phyloP scores from a whole-genome alignment of 2,329 filamentous ascomycete species.

The Colletotrichum sp. region DNA sequence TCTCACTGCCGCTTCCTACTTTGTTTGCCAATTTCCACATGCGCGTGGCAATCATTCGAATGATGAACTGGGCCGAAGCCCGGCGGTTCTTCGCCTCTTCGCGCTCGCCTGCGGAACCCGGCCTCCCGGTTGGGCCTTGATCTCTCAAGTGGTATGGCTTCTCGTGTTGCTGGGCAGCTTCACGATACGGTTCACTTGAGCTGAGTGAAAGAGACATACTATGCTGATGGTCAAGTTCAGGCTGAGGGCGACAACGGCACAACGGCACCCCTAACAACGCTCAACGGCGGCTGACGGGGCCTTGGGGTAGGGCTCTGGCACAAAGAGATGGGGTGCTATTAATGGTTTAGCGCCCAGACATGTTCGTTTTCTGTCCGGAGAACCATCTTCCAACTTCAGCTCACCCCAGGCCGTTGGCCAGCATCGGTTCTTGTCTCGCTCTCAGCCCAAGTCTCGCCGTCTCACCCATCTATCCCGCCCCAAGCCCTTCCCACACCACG shows the following conservation, averaged over 20 bases:
- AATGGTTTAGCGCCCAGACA: background rate
- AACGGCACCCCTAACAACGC: background rate
- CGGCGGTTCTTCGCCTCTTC: background rate
- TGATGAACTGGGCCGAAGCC: background rate
- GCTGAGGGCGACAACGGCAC: background rate
- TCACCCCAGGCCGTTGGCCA: background rate
- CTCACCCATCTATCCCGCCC: background rate
- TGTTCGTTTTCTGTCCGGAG: background rate
- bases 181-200: background rate
- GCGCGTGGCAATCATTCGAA: background rate
- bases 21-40: constrained; percentile 9
- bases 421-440: background rate
- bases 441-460: background rate
- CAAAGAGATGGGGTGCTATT: background rate
- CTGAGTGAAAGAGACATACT: background rate
- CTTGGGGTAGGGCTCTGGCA: background rate
- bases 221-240: background rate
- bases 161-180: background rate
- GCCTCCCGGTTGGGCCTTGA: background rate
- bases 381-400: background rate
- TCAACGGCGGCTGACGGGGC: background rate
- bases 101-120: background rate
- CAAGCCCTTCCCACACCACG: background rate
- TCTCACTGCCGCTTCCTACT: background rate
- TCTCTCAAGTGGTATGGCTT: background rate